Base-by-base conservation (phyloP, 331 rosid genomes). In the Rhamnella rubrinervis region DNA sequence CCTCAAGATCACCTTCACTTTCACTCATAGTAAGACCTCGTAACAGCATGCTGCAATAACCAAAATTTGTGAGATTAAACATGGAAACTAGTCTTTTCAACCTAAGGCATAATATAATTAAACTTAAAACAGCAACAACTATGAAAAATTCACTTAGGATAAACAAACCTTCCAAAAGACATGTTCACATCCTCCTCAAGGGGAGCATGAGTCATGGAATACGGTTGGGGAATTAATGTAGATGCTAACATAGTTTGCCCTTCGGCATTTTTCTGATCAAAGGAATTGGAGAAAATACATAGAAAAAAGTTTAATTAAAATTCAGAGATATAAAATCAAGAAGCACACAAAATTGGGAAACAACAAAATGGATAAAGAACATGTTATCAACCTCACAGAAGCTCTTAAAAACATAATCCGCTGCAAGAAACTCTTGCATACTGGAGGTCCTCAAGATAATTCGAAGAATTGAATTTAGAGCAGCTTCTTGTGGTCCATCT, bases 141-240 rank as follows among this genome's bases (percentile, higher is more conserved):
- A 61, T 46, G 35, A 55, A 50, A 23, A 19, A 26, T 57, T 71
- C 25, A 77, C 65, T 40, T 55, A 15, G 64, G 53, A 70, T 74
- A 71, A 69, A 85, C 82, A 66, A 76, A 93, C 98, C 96, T 93
- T 88, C 98, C 98, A 83, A 88, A 93, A 44, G 98, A 86, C 98
- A 92, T 88, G 80, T 88, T 83, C 64, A 90, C 86, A 76, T 93
- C 98, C 62, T 88, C 98, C 77, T 93, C 96, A 68, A 78, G 74
- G 19, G 83, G 83, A 31, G 90, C 85, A 75, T 80, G 86, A 70
- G 81, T 83, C 88, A 88, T 73, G 67, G 87, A 82, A 73, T 86
- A 79, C 2, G 98, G 97, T 58, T 93, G 97, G 41, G 96, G 98
- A 82, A 88, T 93, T 79, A 93, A 86, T 6, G 97, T 90, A 46